Base-by-base conservation (phyloP, 2,329 filamentous ascomycete genomes). In the Simplicillium sp. region DNA sequence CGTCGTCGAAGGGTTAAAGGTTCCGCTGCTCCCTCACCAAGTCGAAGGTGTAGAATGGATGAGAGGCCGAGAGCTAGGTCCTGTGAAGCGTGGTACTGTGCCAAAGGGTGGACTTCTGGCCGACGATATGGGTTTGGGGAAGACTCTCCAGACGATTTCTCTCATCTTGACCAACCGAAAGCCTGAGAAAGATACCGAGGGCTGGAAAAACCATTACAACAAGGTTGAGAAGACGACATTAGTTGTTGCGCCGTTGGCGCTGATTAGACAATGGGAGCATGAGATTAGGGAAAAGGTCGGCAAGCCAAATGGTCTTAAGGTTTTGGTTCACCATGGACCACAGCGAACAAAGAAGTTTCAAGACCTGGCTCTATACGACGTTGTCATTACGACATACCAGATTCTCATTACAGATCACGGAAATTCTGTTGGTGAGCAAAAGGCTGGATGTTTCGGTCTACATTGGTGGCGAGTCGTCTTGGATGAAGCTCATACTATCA, bases 401-500 rank as follows among this genome's bases (percentile, higher is more conserved):
- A 94, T 94, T 39, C 70, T 98, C 1, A 87, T 94, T 6, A 96
- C 92, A 0, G 92, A 98, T 56, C 83, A 92, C 56, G 82, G 79
- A 9, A 75, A 79, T 44, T 82, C 80, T 11, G 69, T 71, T 7
- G 70, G 78, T 39, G 75, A 75, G 9, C 61, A 80, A 32, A 84
- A 89, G 54, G 77, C 81, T 39, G 90, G 89, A 11, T 90, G 89
- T 53, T 96, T 96, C 55, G 88, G 87, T 11, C 69, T 96, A 6
- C 80, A 90, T 54, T 98, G 92, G 92, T 97, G 92, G 66, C 84
- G 92, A 39, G 77, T 96, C 46, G 90, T 98, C 48, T 73, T 98
- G 2, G 92, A 98, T 48, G 92, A 98, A 66, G 92, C 92, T 1
- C 92, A 98, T 60, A 94, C 86, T 2, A 96, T 98, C 73, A 98